Evolutionary conservation across 306 rosid genomes (phyloP).

Genomic region (Rosa persica): DNA sequence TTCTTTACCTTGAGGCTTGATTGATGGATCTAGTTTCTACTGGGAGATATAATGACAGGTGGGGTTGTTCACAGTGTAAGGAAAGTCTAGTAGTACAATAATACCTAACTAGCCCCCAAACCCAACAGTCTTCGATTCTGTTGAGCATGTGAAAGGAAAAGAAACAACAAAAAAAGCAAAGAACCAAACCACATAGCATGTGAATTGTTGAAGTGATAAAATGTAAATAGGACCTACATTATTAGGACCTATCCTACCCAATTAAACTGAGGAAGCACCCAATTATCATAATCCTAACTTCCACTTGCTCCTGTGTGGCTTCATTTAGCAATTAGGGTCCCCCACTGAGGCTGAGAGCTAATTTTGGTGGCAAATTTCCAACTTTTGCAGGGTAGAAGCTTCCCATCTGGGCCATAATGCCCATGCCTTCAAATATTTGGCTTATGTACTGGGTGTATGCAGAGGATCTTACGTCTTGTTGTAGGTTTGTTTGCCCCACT

Average conservation of each 20-base stretch:
- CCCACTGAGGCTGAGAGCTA: neutral
- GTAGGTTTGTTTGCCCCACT: slow-evolving; percentile 6
- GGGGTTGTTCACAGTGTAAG: neutral
- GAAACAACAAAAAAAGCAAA: neutral
- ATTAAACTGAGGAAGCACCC: neutral
- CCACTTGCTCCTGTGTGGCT: slow-evolving; percentile 1
- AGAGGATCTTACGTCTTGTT: neutral
- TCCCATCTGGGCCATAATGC: neutral
- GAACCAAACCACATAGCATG: neutral
- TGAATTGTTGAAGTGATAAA: neutral
- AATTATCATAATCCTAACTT: neutral
- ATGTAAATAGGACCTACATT: neutral
- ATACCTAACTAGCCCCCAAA: neutral
- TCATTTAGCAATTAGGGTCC: neutral
- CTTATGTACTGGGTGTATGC: neutral
- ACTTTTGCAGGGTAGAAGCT: neutral
- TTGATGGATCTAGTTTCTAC: neutral
- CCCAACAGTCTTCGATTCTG: neutral
- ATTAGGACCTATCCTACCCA: neutral
- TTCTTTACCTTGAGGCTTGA: neutral
- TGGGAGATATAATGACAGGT: neutral
- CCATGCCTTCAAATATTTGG: neutral
- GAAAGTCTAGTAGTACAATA: neutral
- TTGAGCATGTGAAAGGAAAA: neutral
- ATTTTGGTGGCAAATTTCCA: neutral